Evolutionary conservation across 305 asterid species (phyloP).

Genomic region (Fraxinus angustifolia): DNA sequence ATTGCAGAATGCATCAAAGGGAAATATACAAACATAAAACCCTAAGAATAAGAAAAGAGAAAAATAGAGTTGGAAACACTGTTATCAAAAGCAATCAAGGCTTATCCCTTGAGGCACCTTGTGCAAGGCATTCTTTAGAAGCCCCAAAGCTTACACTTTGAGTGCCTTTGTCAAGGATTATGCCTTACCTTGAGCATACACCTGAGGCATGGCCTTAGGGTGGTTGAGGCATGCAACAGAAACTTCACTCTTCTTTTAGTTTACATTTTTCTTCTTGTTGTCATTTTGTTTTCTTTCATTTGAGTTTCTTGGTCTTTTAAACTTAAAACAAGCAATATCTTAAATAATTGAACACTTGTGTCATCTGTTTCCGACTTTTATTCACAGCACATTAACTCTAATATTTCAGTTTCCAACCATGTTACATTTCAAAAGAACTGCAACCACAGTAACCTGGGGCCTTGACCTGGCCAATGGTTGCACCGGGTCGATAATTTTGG

Average conservation of each 20-base stretch:
- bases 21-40: background rate
- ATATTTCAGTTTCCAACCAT: background rate
- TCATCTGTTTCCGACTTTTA: background rate
- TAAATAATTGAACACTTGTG: background rate
- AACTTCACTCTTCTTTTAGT: background rate
- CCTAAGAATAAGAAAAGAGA: background rate
- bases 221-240: background rate
- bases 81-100: background rate
- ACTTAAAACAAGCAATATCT: background rate
- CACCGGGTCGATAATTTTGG: background rate
- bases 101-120: background rate
- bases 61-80: background rate
- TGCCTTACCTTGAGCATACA: background rate
- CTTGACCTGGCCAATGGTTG: background rate
- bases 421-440: background rate
- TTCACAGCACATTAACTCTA: background rate
- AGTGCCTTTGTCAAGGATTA: background rate
- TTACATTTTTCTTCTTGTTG: background rate
- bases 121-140: background rate
- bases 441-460: background rate
- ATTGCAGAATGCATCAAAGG: background rate
- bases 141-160: background rate
- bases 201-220: background rate
- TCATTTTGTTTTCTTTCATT: background rate
- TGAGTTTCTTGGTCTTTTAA: background rate